Base-by-base conservation (phyloP, 371 early-diverging fungal species). In the Mucor indicus region DNA sequence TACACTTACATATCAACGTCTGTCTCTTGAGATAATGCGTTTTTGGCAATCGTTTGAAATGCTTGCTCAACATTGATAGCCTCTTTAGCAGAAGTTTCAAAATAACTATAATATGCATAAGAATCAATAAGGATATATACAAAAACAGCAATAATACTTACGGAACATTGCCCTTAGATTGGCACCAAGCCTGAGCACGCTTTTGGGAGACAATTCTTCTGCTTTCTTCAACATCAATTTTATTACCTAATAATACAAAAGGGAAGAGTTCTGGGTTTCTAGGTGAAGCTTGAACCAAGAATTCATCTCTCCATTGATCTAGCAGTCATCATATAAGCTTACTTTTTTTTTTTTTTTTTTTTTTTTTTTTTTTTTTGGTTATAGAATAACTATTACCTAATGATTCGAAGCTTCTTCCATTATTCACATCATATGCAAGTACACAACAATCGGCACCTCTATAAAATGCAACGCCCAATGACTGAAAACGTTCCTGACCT, bases 361-460 rank as follows among this genome's bases (percentile, higher is more conserved):
- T n/a, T n/a, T n/a, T n/a, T n/a, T n/a, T n/a, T n/a, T n/a, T n/a
- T n/a, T n/a, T n/a, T n/a, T n/a, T n/a, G n/a, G n/a, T n/a, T n/a
- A n/a, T n/a, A n/a, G n/a, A n/a, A n/a, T n/a, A n/a, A n/a, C n/a
- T n/a, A n/a, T n/a, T n/a, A n/a, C n/a, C 95, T 62, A 99, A 76
- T 29, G 91, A 90, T 62, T 97, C 96, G 62, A 98, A 99, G 54
- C 91, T 88, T 69, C 90, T 90, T 44, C 82, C 84, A 66, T 95
- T 95, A 63, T 91, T 96, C 46, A 99, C 95, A 59, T 99, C 99
- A 66, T 91, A 98, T 19, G 92, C 93, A 32, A 99, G 81, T 32
- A 98, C 94, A 60, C 99, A 98, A 73, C 98, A 98, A 73, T 99
- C 98, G n/a, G 99, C 98, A 31, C 98, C 98, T 50, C 98, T 88